Evolutionary conservation across 225 moss, liverwort and hornwort species (phyloP), one percentile per base, ranked within the genome.

Genomic region (Anthoceros angustus): DNA sequence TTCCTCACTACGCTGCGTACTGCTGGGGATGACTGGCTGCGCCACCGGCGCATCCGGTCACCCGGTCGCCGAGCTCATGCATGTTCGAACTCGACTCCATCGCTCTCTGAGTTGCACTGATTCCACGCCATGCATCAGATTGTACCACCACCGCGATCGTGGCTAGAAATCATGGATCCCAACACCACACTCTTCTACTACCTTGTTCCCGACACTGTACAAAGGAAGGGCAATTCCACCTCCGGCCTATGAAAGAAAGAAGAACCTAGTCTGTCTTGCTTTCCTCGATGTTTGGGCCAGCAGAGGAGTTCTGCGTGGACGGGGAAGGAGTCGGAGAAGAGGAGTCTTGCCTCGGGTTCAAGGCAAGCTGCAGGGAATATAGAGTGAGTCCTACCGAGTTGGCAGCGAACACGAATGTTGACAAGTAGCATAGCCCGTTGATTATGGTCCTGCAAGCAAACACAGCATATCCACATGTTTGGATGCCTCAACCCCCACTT

Each of bases 381-480:
- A 95, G 72, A 26, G 85, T 82, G 42, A 95, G 81, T 69, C 95
- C 91, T 46, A 95, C 77, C 10, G 91, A 77, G 68, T 95, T 95
- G 32, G 88, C 88, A 15, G 85, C 91, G 68, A 95, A 95, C 12
- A 95, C 95, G 64, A 95, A 95, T 12, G 95, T 91, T 20, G 95
- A 88, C 71, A 95, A 73, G 72, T 95, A 95, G 72, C 91, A 86
- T 42, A 87, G 42, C 24, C 95, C 95, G 50, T 85, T 83, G 14
- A 95, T 65, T 39, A 95, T 95, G 15, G 95, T 95, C 76, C 82
- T 83, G 77, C 42, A 70, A 32, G 32, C 32, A 50, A 62, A 71
- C 42, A 63, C 12, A 66, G 8, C 39, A 55, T 23, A 15, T 7
- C 42, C 68, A 8, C 10, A 26, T n/a, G n/a, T 18, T 39, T 18